phyloP scores from a whole-genome alignment of 1,284 basidiomycete species.

The Heliocybe sulcata region DNA sequence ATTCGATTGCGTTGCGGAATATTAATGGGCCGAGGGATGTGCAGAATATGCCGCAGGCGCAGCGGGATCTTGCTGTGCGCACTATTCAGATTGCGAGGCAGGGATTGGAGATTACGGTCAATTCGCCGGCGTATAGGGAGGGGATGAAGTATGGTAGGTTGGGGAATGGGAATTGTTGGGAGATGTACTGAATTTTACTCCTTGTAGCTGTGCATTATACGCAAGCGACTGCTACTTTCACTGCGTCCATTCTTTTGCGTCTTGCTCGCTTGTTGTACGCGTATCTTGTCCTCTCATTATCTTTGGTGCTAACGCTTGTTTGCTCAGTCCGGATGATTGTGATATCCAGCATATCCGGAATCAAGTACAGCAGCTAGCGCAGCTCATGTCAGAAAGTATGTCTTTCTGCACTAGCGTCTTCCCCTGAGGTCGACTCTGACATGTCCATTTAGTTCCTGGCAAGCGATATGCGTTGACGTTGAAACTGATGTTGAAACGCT shows the following conservation, averaged over 20 bases:
- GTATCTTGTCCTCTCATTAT: conserved; percentile 21
- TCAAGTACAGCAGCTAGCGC: conserved; percentile 74
- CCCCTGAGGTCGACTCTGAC: conserved; percentile 6
- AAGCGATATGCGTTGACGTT: conserved; percentile 85
- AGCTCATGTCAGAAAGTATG: conserved; percentile 70
- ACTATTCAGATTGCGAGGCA: conserved; percentile 67
- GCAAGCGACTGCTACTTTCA: conserved; percentile 88
- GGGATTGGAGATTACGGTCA: conserved; percentile 68
- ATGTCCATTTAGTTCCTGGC: conserved; percentile 59
- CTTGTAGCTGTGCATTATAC: conserved; percentile 77
- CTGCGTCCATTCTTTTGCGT: conserved; percentile 83
- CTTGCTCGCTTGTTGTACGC: conserved; percentile 82
- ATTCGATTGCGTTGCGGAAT: conserved; percentile 68
- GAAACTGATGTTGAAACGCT: conserved; percentile 80
- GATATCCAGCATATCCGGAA: conserved; percentile 68
- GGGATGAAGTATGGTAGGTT: conserved; percentile 80
- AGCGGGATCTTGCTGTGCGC: conserved; percentile 61
- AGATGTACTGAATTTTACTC: conserved; percentile 8
- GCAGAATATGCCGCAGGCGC: conserved; percentile 62
- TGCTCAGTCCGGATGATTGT: conserved; percentile 71
- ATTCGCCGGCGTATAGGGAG: conserved; percentile 76
- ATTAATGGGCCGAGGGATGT: conserved; percentile 75
- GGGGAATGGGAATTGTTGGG: conserved; percentile 7
- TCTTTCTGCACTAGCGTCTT: conserved; percentile 7
- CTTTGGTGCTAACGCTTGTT: conserved; percentile 1